phyloP scores from a whole-genome alignment of 768 basidiomycete species.

The Macrolepiota fuliginosa region DNA sequence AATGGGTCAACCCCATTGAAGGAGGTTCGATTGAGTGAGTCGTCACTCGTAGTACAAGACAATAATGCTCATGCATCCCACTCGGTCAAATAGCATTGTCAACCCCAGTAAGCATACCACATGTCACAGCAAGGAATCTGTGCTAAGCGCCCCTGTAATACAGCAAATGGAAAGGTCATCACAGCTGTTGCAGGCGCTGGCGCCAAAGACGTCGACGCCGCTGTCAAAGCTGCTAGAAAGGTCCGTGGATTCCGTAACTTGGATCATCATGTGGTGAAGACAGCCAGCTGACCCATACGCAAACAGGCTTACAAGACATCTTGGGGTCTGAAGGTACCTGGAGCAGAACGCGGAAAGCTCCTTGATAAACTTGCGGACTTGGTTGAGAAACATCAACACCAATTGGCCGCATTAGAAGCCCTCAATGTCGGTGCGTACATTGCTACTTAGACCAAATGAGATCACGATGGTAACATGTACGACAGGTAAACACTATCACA shows the following conservation, averaged over 20 bases:
- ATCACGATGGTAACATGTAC: neutral
- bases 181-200: slow-evolving; percentile 58
- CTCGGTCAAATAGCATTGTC: slow-evolving; percentile 47
- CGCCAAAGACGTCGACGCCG: slow-evolving; percentile 69
- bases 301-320: slow-evolving; percentile 42
- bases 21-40: slow-evolving; percentile 66
- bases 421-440: slow-evolving; percentile 55
- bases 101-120: slow-evolving; percentile 44
- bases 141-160: slow-evolving; percentile 12
- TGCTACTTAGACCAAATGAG: neutral
- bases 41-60: neutral
- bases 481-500: slow-evolving; percentile 52
- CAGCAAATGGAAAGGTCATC: slow-evolving; percentile 64
- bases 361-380: slow-evolving; percentile 63
- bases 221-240: slow-evolving; percentile 66
- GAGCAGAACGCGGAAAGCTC: slow-evolving; percentile 48
- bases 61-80: neutral
- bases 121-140: neutral
- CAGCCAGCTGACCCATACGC: neutral
- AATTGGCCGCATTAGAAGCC: slow-evolving; percentile 71
- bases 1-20: slow-evolving; percentile 58
- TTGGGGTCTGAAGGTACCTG: slow-evolving; percentile 68
- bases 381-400: slow-evolving; percentile 59
- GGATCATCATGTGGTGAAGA: neutral
- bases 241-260: slow-evolving; percentile 24